Conservation (phyloP, 192 early-diverging fungal genomes). For the Linnemannia elongata region DNA sequence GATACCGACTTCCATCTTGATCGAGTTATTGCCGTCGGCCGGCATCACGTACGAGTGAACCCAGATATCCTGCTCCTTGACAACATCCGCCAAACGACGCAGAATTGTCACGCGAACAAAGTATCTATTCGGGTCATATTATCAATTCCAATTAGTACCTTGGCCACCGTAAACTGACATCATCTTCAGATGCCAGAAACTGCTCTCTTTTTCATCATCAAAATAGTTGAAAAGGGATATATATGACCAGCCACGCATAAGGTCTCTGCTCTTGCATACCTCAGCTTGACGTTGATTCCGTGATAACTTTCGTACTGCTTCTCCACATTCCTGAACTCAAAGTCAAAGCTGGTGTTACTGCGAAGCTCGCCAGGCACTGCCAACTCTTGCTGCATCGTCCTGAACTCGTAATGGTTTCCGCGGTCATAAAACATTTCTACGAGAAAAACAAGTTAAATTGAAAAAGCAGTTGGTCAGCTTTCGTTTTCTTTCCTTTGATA, state of each 20-base stretch:
- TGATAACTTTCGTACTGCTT: conserved; percentile 99
- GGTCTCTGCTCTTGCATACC: conserved; percentile 53
- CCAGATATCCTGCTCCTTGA: conserved; percentile 96
- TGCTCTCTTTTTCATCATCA: too few relatives aligned
- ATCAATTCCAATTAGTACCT: background rate
- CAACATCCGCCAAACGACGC: conserved; percentile 89
- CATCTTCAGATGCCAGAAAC: too few relatives aligned
- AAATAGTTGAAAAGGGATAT: too few relatives aligned
- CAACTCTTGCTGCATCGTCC: conserved; percentile 93
- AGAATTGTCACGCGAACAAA: conserved; percentile 94
- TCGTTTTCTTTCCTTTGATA: background rate
- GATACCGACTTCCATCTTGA: conserved; percentile 99
- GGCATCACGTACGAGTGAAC: conserved; percentile 98
- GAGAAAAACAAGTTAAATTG: background rate
- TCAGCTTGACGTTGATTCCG: conserved; percentile 98
- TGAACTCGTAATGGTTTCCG: conserved; percentile 96
- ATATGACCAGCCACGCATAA: too few relatives aligned
- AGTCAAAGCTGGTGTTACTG: conserved; percentile 85
- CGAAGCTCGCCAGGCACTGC: conserved; percentile 95
- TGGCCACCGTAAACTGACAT: too few relatives aligned
- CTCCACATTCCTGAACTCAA: conserved; percentile 99
- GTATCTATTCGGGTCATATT: conserved; percentile 69
- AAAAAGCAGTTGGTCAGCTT: background rate
- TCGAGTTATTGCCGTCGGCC: conserved; percentile 91
- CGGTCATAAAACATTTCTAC: conserved; percentile 95